Evolutionary conservation across 441 rosid genomes (phyloP).

Genomic region (Pelargonium myrrhifolium): DNA sequence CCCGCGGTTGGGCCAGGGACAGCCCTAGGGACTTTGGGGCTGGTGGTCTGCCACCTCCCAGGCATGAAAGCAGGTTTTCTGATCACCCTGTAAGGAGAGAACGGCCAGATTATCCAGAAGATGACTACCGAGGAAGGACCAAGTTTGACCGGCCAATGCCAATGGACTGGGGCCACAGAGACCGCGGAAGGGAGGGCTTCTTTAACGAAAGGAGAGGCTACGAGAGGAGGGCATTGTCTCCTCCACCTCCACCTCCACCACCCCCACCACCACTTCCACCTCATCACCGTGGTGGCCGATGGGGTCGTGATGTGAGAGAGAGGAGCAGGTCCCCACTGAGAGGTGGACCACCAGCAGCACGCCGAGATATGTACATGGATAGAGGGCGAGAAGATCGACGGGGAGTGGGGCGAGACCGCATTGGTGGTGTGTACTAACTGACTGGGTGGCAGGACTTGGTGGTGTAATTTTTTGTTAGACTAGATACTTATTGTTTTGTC

Average conservation of each 20-base stretch:
- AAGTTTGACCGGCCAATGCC: constrained; percentile 51
- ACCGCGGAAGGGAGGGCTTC: constrained; percentile 46
- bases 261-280: constrained; percentile 18
- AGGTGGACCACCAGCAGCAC: constrained; percentile 42
- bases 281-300: constrained; percentile 36
- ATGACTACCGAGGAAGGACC: constrained; percentile 50
- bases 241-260: constrained; percentile 33
- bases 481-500: not conserved
- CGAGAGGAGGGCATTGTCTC: constrained; percentile 42
- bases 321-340: constrained; percentile 78
- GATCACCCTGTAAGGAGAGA: constrained; percentile 46
- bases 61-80: constrained; percentile 59
- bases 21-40: constrained; percentile 51
- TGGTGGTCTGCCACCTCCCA: constrained; percentile 41
- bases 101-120: constrained; percentile 43
- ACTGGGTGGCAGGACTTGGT: constrained; percentile 6
- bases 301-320: constrained; percentile 57
- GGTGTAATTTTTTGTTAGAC: constrained; percentile 10
- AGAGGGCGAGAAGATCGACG: constrained; percentile 52
- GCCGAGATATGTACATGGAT: constrained; percentile 46
- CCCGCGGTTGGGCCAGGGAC: constrained; percentile 54
- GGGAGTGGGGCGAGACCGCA: constrained; percentile 42
- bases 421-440: constrained; percentile 44
- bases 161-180: constrained; percentile 48
- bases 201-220: constrained; percentile 53